phyloP scores from a whole-genome alignment of 2,329 filamentous ascomycete genomes.

The Rhinocladiella mackenziei region DNA sequence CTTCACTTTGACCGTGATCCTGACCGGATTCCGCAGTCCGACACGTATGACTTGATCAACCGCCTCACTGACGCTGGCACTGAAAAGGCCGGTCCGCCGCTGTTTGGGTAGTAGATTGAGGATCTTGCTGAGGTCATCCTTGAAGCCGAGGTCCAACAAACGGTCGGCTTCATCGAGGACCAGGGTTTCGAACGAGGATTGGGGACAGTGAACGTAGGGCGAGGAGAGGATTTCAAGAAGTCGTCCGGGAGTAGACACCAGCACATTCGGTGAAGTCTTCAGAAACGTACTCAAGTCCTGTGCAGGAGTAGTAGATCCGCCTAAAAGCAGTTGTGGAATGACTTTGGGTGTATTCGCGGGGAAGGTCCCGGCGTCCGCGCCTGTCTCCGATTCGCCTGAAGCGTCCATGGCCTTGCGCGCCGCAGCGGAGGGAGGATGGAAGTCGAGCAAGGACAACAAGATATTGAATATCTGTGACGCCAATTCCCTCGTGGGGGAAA shows the following conservation, averaged over 20 bases:
- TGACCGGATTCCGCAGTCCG: conserved; percentile 87
- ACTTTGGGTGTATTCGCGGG: conserved; percentile 52
- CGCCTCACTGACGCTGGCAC: conserved; percentile 91
- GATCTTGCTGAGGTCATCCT: conserved; percentile 72
- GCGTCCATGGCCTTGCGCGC: conserved; percentile 40
- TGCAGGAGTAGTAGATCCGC: conserved; percentile 73
- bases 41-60: conserved; percentile 90
- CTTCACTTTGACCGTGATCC: conserved; percentile 90
- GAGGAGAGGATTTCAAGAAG: conserved; percentile 83
- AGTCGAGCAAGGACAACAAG: conserved; percentile 69
- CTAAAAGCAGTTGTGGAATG: conserved; percentile 82
- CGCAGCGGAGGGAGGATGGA: conserved; percentile 71
- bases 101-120: conserved; percentile 84
- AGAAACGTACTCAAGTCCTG: conserved; percentile 85
- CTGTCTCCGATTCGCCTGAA: conserved; percentile 37
- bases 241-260: conserved; percentile 86
- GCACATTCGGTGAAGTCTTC: conserved; percentile 76
- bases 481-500: conserved; percentile 88
- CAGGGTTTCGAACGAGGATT: conserved; percentile 85
- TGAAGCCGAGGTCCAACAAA: conserved; percentile 88
- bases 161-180: conserved; percentile 94
- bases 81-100: conserved; percentile 86
- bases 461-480: conserved; percentile 87
- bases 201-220: conserved; percentile 79
- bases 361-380: conserved; percentile 13